A percentile compares a stretch with the other conserved stretches of the same genome.
Evolutionary conservation across 2,329 filamentous ascomycete genomes (phyloP).

Genomic region (Colletotrichum ledebouriae): DNA sequence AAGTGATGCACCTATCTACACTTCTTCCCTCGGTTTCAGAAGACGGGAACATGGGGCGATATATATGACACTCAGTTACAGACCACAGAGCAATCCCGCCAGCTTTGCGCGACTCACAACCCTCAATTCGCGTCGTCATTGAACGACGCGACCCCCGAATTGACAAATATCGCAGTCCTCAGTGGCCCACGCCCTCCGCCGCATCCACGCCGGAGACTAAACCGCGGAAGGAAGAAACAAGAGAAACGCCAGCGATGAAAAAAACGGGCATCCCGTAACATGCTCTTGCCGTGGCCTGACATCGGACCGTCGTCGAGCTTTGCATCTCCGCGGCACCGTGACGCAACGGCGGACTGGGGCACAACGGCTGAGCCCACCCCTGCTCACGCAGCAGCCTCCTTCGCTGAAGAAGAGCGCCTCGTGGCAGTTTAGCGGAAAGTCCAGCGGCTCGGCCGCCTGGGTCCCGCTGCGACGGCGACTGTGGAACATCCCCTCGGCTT

Average conservation of each 20-base stretch:
- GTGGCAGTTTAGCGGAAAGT: background rate
- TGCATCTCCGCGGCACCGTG: constrained; percentile 37
- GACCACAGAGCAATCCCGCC: constrained; percentile 2
- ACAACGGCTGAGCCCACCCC: constrained; percentile 11
- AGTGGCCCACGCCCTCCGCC: constrained; percentile 5
- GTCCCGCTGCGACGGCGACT: background rate
- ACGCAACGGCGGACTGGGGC: background rate
- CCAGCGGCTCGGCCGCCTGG: constrained; percentile 1
- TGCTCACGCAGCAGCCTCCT: background rate
- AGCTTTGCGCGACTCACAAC: constrained; percentile 10
- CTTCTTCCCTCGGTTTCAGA: constrained; percentile 14
- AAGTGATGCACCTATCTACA: background rate
- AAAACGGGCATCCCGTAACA: constrained; percentile 31
- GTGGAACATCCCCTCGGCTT: background rate
- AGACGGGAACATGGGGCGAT: background rate
- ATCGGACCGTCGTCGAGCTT: constrained; percentile 25
- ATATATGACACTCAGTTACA: constrained; percentile 11
- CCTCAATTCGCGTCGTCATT: background rate
- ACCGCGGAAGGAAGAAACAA: constrained; percentile 16
- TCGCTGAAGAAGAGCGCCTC: no score
- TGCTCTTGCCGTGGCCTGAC: constrained; percentile 35
- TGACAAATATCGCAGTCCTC: constrained; percentile 32
- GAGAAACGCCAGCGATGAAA: background rate
- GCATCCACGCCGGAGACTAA: constrained; percentile 26
- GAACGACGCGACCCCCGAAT: constrained; percentile 9